These are phyloP conservation scores for Alnus rubra DNA, from an alignment of 306 rosid genomes.

Conservation along the genomic window DNA sequence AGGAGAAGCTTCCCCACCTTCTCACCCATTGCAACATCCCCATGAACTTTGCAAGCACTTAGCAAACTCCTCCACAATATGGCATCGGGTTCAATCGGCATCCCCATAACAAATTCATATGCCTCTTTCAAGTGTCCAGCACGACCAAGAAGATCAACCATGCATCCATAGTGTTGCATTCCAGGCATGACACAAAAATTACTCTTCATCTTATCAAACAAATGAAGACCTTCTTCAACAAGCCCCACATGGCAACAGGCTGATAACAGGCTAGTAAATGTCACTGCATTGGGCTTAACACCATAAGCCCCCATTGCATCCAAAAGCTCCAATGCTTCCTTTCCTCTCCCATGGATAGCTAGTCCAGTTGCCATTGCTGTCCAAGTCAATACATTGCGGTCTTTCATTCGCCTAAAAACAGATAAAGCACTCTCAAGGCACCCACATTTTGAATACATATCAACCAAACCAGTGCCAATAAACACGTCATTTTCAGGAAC, in stretches of 20 bases:
- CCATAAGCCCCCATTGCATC: conserved; percentile 56
- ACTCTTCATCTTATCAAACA: conserved; percentile 50
- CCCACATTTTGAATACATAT: conserved; percentile 88
- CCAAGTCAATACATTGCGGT: conserved; percentile 73
- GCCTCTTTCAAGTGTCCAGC: conserved; percentile 63
- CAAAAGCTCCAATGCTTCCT: conserved; percentile 56
- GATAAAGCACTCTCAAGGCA: conserved; percentile 53
- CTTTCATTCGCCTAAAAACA: conserved; percentile 49
- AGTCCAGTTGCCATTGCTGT: conserved; percentile 72
- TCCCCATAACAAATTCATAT: conserved; percentile 48
- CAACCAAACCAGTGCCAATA: conserved; percentile 75
- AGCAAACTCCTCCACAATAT: conserved; percentile 76
- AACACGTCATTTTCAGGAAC: conserved; percentile 65
- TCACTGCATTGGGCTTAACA: conserved; percentile 57
- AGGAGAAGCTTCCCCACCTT: conserved; percentile 77
- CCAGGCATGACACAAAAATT: conserved; percentile 48
- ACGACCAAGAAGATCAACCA: conserved; percentile 74
- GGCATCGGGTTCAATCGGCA: conserved; percentile 58
- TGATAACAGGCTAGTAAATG: conserved; percentile 49
- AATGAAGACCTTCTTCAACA: conserved; percentile 55
- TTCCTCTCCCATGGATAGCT: conserved; percentile 79
- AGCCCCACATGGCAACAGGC: conserved; percentile 76
- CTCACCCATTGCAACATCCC: conserved; percentile 67
- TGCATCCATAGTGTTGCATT: conserved; percentile 66
- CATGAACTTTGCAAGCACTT: conserved; percentile 66